Percentiles rank a stretch among this genome's conserved stretches.
Evolutionary conservation across 768 basidiomycete genomes (phyloP).

Genomic region (Lentinula sp.): DNA sequence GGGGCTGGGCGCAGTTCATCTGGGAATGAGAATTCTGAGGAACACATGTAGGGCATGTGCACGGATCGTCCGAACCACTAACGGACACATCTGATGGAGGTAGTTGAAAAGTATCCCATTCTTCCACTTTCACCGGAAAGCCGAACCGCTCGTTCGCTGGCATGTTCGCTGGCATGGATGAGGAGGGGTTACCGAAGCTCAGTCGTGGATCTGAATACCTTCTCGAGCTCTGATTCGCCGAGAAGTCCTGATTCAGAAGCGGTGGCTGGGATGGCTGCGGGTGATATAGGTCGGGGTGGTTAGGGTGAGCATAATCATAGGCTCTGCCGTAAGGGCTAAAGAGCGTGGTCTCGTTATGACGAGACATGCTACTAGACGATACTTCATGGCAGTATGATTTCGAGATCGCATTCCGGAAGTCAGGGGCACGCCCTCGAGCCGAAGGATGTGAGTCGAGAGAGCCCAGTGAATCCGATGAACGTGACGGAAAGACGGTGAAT

Average conservation of each 20-base stretch:
- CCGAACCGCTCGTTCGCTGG: neutral
- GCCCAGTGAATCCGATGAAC: constrained; percentile 6
- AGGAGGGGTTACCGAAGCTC: neutral
- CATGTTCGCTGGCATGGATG: neutral
- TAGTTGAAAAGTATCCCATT: neutral
- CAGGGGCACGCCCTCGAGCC: neutral
- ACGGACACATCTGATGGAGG: constrained; percentile 7
- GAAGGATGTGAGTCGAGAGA: constrained; percentile 6
- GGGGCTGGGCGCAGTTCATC: constrained; percentile 29
- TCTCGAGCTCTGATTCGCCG: neutral
- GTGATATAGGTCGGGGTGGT: constrained; percentile 11
- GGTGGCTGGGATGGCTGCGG: constrained; percentile 6
- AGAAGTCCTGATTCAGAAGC: constrained; percentile 11
- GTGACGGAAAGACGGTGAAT: constrained; percentile 6
- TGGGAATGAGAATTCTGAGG: constrained; percentile 22
- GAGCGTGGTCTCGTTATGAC: neutral
- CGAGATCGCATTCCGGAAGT: constrained; percentile 59
- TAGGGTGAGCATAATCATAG: constrained; percentile 39
- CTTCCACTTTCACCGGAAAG: neutral
- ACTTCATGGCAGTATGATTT: constrained; percentile 30
- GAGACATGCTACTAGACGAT: neutral
- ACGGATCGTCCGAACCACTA: constrained; percentile 38
- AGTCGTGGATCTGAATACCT: neutral
- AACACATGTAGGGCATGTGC: constrained; percentile 35
- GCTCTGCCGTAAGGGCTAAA: constrained; percentile 71